Evolutionary conservation across 2,329 filamentous ascomycete species (phyloP).

Genomic region (Tricladium varicosporioides): DNA sequence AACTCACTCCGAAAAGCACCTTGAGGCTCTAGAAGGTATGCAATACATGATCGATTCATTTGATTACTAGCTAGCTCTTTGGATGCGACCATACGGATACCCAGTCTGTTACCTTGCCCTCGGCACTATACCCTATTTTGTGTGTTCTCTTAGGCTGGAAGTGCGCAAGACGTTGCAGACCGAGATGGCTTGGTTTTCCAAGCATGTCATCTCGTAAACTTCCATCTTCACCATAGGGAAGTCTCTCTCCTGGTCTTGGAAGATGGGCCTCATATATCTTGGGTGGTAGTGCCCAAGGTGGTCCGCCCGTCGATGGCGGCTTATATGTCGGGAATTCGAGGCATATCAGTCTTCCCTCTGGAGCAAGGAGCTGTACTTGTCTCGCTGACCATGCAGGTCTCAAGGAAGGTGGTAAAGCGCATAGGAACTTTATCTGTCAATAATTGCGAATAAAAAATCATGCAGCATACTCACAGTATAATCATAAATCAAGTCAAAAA

Average conservation of each 20-base stretch:
- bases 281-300: conserved; percentile 69
- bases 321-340: conserved; percentile 80
- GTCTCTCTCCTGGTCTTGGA: conserved; percentile 63
- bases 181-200: conserved; percentile 39
- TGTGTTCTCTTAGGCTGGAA: conserved; percentile 52
- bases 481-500: conserved; percentile 66
- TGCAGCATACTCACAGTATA: conserved; percentile 52
- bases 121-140: conserved; percentile 42
- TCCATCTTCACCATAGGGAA: conserved; percentile 58
- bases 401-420: conserved; percentile 53
- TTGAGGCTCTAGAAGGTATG: conserved; percentile 15
- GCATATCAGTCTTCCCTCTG: conserved; percentile 54
- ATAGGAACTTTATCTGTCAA: conserved; percentile 51
- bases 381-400: conserved; percentile 54
- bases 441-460: neutral
- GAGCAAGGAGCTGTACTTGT: conserved; percentile 48
- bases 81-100: conserved; percentile 51
- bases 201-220: conserved; percentile 47
- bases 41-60: neutral
- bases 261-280: conserved; percentile 72
- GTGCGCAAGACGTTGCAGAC: conserved; percentile 45
- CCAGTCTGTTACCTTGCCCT: conserved; percentile 50
- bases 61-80: conserved; percentile 8
- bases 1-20: conserved; percentile 68
- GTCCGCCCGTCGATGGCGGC: conserved; percentile 61